These are phyloP conservation scores for Gossypium gossypioides DNA, from an alignment of 441 rosid genomes.

Conservation along the genomic window DNA sequence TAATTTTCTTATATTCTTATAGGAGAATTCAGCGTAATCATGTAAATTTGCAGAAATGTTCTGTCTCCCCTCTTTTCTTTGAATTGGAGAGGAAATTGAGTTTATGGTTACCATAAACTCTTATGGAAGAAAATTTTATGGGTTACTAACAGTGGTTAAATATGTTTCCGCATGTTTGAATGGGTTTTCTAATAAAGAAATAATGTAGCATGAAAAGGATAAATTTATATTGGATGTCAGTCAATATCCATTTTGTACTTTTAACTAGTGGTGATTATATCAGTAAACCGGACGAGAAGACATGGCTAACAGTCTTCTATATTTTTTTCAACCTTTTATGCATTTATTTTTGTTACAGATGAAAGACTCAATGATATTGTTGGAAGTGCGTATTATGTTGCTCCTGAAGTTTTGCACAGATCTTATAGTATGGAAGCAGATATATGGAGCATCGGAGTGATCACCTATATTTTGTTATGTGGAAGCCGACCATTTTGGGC, in stretches of 20 bases:
- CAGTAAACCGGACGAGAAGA: neutral
- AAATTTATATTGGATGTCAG: neutral
- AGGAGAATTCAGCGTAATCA: neutral
- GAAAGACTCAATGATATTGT: constrained; percentile 90
- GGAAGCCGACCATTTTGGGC: constrained; percentile 99
- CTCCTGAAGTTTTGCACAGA: constrained; percentile 94
- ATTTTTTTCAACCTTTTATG: neutral
- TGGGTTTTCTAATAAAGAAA: neutral
- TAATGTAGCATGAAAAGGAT: neutral
- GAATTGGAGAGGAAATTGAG: neutral
- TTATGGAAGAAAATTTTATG: neutral
- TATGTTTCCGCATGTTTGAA: neutral
- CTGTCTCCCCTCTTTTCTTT: neutral
- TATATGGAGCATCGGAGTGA: constrained; percentile 94
- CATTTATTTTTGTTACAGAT: constrained; percentile 32
- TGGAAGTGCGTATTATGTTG: constrained; percentile 91
- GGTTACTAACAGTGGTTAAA: neutral
- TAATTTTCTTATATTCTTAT: neutral
- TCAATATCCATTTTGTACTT: neutral
- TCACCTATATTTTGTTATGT: constrained; percentile 75
- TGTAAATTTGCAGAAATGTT: neutral
- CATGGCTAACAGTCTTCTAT: neutral
- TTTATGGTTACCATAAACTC: neutral
- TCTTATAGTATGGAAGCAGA: constrained; percentile 84
- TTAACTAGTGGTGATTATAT: neutral